Evolutionary conservation across 225 moss, liverwort and hornwort genomes (phyloP), one percentile per base, ranked within the genome.

Genomic region (Sphagnum contortum): DNA sequence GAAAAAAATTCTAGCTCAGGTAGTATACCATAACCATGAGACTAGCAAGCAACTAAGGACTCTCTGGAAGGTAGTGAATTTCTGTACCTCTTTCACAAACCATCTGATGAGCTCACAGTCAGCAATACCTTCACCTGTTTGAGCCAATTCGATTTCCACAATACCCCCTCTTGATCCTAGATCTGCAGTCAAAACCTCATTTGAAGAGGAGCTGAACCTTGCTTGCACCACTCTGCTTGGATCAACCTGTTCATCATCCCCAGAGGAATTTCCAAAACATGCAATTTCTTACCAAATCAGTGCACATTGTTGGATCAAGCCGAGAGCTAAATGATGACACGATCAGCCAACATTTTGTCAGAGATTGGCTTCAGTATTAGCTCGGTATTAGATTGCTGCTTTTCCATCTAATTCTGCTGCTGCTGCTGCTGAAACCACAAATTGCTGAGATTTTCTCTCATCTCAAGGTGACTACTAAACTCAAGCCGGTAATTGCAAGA

Each of bases 81-180:
- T 29, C 29, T 29, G 29, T 29, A 98, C 98, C 98, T 93, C 91
- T 59, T 83, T 79, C 44, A 98, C 89, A 71, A 83, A 89, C 98
- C 98, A 98, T 29, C 75, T 78, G 48, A 93, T 80, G 69, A 98
- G 89, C 58, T 98, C 98, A 77, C 98, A 98, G 75, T 98, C 98
- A 49, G 98, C 98, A 71, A 98, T 98, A 12, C 98, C 98, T 72
- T 98, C 98, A 59, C 98, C 98, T 0, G 98, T 98, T 60, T 98
- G 98, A 8, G 98, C 93, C 55, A 98, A 67, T 12, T 87, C 87
- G 68, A 98, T 75, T 68, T 87, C 88, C 64, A 98, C 86, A 61
- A 93, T 84, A 52, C 98, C 98, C 46, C 83, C 83, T 4, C 79
- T 81, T 2, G 13, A 67, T 66, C 63, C 80, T 4, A 73, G 79